phyloP scores from a whole-genome alignment of 305 asterid genomes.

The Fraxinus platypoda region DNA sequence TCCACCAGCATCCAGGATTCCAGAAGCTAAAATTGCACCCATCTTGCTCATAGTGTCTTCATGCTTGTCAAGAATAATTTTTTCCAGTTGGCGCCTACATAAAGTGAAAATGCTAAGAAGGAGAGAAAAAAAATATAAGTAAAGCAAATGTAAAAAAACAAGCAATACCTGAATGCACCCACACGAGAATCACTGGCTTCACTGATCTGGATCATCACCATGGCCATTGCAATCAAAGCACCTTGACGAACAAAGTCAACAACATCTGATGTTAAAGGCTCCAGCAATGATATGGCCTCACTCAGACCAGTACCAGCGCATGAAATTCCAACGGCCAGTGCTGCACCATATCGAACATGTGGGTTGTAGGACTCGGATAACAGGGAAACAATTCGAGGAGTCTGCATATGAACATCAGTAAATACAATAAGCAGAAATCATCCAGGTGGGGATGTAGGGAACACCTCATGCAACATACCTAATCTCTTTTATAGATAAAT shows the following conservation, averaged over 20 bases:
- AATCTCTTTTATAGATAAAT: neutral
- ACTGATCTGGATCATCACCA: conserved; percentile 94
- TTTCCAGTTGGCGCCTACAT: conserved; percentile 88
- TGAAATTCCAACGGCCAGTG: conserved; percentile 94
- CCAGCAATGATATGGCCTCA: conserved; percentile 94
- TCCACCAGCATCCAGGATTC: conserved; percentile 93
- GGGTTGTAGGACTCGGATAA: conserved; percentile 89
- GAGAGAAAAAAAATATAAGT: neutral
- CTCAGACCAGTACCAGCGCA: conserved; percentile 99
- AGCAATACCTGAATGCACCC: conserved; percentile 79
- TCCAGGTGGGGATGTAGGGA: neutral
- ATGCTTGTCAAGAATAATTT: conserved; percentile 88
- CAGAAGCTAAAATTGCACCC: conserved; percentile 98
- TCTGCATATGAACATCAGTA: conserved; percentile 51
- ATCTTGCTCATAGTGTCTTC: conserved; percentile 99
- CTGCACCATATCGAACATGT: conserved; percentile 96
- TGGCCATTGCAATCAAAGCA: conserved; percentile 97
- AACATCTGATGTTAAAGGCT: conserved; percentile 94
- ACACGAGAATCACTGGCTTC: conserved; percentile 98
- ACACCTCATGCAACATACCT: neutral
- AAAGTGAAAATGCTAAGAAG: conserved; percentile 14
- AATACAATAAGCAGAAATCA: conserved; percentile 12
- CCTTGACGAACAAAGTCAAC: conserved; percentile 98
- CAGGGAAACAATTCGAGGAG: conserved; percentile 79
- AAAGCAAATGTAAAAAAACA: neutral